Base-by-base conservation (phyloP, 169 alveolate species). In the Eimeria sp. region DNA sequence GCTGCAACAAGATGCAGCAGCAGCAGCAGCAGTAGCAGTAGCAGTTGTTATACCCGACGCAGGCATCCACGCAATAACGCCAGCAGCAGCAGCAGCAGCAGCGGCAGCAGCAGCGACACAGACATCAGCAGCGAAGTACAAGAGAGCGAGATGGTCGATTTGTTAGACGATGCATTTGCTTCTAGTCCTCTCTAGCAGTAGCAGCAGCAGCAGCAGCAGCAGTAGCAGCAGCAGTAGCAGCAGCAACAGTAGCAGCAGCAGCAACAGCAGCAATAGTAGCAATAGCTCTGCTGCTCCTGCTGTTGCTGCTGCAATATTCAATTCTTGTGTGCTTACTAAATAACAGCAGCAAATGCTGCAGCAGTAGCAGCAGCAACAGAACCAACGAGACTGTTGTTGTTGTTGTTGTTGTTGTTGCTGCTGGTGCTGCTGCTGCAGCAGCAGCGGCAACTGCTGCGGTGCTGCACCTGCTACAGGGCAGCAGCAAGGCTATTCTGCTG, bases 1-100 rank as follows among this genome's bases (percentile, higher is more conserved):
- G 88, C 88, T 40, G 88, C 65, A 6, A 65, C 63, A 43, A 63
- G 88, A 3, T 4, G 88, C 88, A 78, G 88, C 34, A 78, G 88
- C 88, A 78, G 88, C 88, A 78, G 63, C 58, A 78, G 88, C 88
- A 78, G 67, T 65, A 78, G 88, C 88, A 45, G 88, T 65, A 78
- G 88, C 67, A 75, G 86, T 14, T 10, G 88, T 43, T 78, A 78
- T 65, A 3, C 43, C 45, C 22, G 43, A 25, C 67, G 65, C 65
- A 78, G 88, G 65, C 88, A 49, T 49, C 88, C 65, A 10, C 3
- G 88, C 65, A 78, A 65, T 45, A 65, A 25, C 10, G 63, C 88
- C 9, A 65, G 4, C 1, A 78, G 45, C 67, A 49, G 88, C 67
- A 49, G 88, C 58, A 78, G 88, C 67, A 78, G 88, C 82, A 78